Evolutionary conservation across 148 eudicot genomes (phyloP).

Genomic region (Tetragonia tetragonoides): DNA sequence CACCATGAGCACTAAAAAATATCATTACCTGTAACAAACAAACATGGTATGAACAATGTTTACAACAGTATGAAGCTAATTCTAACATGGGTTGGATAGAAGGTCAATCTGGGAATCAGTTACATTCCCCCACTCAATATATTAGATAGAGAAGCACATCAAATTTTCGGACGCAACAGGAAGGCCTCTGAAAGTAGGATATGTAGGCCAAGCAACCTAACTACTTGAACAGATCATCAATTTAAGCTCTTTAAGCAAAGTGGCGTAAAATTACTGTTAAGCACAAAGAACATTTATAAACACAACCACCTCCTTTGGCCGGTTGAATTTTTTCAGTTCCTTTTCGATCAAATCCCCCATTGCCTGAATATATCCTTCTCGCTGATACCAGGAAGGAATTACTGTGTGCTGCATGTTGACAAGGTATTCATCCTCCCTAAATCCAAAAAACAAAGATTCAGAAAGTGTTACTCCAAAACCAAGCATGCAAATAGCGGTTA

Average conservation of each 20-base stretch:
- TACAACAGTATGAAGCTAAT: constrained; percentile 6
- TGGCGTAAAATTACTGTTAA: background rate
- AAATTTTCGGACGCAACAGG: background rate
- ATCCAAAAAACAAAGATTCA: background rate
- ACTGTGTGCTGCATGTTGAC: constrained; percentile 98
- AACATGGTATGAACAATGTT: constrained; percentile 5
- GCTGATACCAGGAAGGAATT: constrained; percentile 98
- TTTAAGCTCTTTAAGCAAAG: background rate
- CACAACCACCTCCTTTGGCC: constrained; percentile 65
- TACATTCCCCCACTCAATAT: background rate
- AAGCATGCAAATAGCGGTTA: background rate
- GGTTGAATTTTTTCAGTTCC: constrained; percentile 58
- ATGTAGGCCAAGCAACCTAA: background rate
- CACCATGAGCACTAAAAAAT: constrained; percentile 98
- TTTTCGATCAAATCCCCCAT: constrained; percentile 83
- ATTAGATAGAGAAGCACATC: background rate
- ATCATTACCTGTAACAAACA: constrained; percentile 69
- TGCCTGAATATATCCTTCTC: constrained; percentile 90
- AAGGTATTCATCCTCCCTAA: constrained; percentile 93
- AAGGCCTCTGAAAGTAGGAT: background rate
- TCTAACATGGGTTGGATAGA: background rate
- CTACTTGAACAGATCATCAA: background rate
- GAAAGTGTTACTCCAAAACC: background rate
- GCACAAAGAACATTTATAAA: background rate
- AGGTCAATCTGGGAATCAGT: background rate